Conservation (phyloP, 139 green algal genomes). For the Chlamydomonas eustigma region DNA sequence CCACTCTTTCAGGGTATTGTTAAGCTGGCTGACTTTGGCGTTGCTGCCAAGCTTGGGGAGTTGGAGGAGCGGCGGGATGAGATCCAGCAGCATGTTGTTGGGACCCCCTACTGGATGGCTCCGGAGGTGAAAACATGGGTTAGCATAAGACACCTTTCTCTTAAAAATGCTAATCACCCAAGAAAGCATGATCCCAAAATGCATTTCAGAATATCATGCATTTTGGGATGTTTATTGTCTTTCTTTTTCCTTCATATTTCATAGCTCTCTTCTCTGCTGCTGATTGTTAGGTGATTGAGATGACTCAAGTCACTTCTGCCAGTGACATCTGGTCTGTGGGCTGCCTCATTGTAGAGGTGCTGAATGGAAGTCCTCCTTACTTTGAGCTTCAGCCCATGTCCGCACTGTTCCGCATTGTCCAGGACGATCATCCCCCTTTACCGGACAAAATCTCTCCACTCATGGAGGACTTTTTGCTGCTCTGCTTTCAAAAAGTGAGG, state of each 20-base stretch:
- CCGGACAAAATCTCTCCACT: slow-evolving; percentile 65
- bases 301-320: slow-evolving; percentile 80
- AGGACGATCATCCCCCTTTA: slow-evolving; percentile 80
- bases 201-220: background rate
- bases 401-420: slow-evolving; percentile 94
- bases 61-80: slow-evolving; percentile 48
- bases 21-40: slow-evolving; percentile 97
- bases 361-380: slow-evolving; percentile 92
- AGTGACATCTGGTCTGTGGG: slow-evolving; percentile 95
- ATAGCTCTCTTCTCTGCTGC: no score
- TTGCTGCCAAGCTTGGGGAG: slow-evolving; percentile 83
- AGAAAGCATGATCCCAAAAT: background rate
- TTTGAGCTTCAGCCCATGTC: slow-evolving; percentile 90
- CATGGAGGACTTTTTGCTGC: slow-evolving; percentile 82
- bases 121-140: slow-evolving; percentile 67
- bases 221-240: background rate
- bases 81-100: slow-evolving; percentile 64
- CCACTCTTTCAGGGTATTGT: slow-evolving; percentile 73
- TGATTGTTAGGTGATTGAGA: slow-evolving; percentile 65
- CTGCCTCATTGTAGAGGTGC: slow-evolving; percentile 92
- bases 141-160: background rate
- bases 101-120: slow-evolving; percentile 96
- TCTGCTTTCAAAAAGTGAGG: slow-evolving; percentile 88
- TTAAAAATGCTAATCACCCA: background rate
- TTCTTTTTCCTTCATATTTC: no score